Conservation (phyloP, 306 rosid genomes). For the Dalbergia oliveri region DNA sequence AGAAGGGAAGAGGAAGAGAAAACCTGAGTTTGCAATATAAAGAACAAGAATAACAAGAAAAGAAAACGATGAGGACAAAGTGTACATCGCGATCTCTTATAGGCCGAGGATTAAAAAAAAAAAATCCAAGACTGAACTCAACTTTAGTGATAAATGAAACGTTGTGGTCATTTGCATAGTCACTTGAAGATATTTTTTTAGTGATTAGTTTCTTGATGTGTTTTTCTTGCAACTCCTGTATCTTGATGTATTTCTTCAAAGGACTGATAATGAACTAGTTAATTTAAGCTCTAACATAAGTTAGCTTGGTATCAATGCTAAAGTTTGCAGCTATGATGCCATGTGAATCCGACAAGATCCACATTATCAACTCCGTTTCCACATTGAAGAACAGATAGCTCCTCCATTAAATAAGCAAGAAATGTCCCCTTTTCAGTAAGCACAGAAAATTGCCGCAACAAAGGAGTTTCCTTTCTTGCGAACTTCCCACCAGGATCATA, state of each 20-base stretch:
- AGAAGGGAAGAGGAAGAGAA: background rate
- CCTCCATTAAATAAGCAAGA: constrained; percentile 12
- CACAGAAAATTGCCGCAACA: background rate
- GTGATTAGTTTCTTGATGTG: background rate
- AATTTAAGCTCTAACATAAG: too few species aligned
- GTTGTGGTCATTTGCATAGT: too few species aligned
- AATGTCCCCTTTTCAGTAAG: background rate
- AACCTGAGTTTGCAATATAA: background rate
- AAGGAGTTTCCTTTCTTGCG: background rate
- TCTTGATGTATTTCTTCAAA: too few species aligned
- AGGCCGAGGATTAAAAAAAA: background rate
- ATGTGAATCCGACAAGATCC: too few species aligned
- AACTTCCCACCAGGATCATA: background rate
- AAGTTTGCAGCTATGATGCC: too few species aligned
- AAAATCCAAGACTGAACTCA: background rate
- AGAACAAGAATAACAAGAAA: background rate
- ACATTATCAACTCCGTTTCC: too few species aligned
- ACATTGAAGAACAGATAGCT: too few species aligned
- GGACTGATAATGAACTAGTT: too few species aligned
- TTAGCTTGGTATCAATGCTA: too few species aligned
- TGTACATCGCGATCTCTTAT: background rate
- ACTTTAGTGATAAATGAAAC: background rate
- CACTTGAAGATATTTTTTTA: too few species aligned
- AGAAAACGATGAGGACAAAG: background rate
- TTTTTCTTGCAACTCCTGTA: background rate